These are phyloP conservation scores for Aureobasidium sp. DNA, from an alignment of 2,329 filamentous ascomycete species.

Conservation along the genomic window DNA sequence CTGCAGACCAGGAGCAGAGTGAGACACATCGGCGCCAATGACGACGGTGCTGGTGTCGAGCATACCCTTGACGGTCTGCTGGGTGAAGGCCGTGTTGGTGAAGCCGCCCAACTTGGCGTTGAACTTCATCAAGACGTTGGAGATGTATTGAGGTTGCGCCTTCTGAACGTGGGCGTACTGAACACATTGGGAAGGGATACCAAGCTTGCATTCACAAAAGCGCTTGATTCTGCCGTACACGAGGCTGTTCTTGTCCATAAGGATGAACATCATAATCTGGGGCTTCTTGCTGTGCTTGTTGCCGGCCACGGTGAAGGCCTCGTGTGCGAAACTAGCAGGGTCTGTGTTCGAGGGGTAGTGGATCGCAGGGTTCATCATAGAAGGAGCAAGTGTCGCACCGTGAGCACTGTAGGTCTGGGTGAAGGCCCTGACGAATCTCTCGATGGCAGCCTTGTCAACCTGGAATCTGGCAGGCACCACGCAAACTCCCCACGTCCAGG, in stretches of 20 bases:
- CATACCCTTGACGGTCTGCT: slow-evolving; percentile 22
- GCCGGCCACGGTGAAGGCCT: slow-evolving; percentile 46
- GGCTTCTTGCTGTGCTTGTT: slow-evolving; percentile 49
- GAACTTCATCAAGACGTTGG: slow-evolving; percentile 93
- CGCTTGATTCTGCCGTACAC: slow-evolving; percentile 84
- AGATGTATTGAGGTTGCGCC: slow-evolving; percentile 72
- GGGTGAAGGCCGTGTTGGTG: slow-evolving; percentile 47
- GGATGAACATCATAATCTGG: slow-evolving; percentile 70
- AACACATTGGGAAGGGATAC: slow-evolving; percentile 77
- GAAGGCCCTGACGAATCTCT: slow-evolving; percentile 53
- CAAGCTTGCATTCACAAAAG: slow-evolving; percentile 73
- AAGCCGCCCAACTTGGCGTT: slow-evolving; percentile 89
- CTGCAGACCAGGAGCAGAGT: slow-evolving; percentile 59
- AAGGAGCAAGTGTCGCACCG: slow-evolving; percentile 45
- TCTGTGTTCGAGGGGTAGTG: slow-evolving; percentile 21
- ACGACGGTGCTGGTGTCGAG: slow-evolving; percentile 59
- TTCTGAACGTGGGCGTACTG: slow-evolving; percentile 60
- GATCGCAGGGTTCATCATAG: slow-evolving; percentile 37
- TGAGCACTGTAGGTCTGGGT: slow-evolving; percentile 51
- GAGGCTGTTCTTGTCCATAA: slow-evolving; percentile 60
- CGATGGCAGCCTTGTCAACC: slow-evolving; percentile 35
- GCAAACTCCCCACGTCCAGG: slow-evolving; percentile 62
- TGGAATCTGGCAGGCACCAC: slow-evolving; percentile 45
- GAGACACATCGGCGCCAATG: slow-evolving; percentile 85
- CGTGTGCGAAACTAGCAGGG: slow-evolving; percentile 24